These are phyloP conservation scores for Myriosclerotinia scirpicola DNA, from an alignment of 2,329 filamentous ascomycete genomes.

Conservation along the genomic window DNA sequence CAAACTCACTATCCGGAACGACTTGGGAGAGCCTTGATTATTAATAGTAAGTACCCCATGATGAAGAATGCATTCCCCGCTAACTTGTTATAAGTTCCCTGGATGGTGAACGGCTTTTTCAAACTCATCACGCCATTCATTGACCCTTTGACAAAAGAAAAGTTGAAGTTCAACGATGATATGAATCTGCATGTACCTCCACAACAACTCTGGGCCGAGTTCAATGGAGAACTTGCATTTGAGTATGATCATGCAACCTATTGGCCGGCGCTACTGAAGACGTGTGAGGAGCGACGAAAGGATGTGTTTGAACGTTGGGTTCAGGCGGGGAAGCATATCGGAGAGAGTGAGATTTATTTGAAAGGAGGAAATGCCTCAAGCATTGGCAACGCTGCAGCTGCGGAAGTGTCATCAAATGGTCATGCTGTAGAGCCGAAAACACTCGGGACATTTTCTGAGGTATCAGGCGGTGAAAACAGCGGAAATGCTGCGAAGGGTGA, in stretches of 20 bases:
- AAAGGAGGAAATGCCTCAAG: constrained; percentile 53
- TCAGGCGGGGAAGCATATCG: constrained; percentile 74
- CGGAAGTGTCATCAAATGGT: constrained; percentile 14
- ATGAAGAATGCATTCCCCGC: constrained; percentile 6
- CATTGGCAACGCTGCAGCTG: constrained; percentile 24
- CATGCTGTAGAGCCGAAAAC: constrained; percentile 15
- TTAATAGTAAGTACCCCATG: constrained; percentile 64
- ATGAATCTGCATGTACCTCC: constrained; percentile 78
- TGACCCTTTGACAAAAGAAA: constrained; percentile 87
- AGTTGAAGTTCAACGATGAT: constrained; percentile 97
- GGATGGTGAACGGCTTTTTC: constrained; percentile 91
- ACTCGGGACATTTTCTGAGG: neutral
- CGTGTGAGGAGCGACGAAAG: constrained; percentile 66
- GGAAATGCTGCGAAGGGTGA: neutral
- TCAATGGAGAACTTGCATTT: constrained; percentile 78
- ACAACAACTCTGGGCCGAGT: constrained; percentile 76
- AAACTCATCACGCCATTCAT: constrained; percentile 96
- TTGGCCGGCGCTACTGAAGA: constrained; percentile 79
- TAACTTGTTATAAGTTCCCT: constrained; percentile 64
- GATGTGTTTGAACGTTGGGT: constrained; percentile 71
- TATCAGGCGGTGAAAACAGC: neutral
- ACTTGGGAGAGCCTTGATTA: constrained; percentile 82
- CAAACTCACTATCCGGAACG: constrained; percentile 96
- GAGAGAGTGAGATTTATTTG: constrained; percentile 87
- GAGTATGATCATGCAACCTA: constrained; percentile 86